Base-by-base conservation (phyloP, 2,329 filamentous ascomycete species). In the Neofusicoccum sp. region DNA sequence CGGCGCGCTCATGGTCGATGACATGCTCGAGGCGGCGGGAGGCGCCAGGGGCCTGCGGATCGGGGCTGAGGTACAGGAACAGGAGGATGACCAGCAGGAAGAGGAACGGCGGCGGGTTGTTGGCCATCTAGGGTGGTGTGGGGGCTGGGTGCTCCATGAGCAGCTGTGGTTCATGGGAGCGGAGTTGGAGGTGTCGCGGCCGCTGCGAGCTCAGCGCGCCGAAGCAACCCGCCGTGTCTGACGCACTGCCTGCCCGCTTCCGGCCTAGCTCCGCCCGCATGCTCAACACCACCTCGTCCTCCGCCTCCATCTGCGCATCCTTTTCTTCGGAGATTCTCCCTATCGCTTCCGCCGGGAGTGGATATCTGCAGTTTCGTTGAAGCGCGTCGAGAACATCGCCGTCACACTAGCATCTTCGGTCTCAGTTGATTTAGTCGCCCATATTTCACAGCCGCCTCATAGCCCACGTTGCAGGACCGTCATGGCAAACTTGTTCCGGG, bases 1-100 rank as follows among this genome's bases (percentile, higher is more conserved):
- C 56, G n/a, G 36, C 56, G 43, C 45, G 41, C 16, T 64, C 62
- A n/a, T 44, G 56, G 33, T 61, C 56, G 37, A 64, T 39, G 43
- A 50, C 33, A 41, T 34, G 62, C 31, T 54, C 45, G 39, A 61
- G 56, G 28, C 33, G 37, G 41, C 48, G 62, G 6, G 56, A 61
- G 12, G 48, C 56, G 47, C 48, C 56, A 12, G 62, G 56, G 14
- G 48, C n/a, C 22, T 48, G 56, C 37, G 62, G 56, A 29, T 64
- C 62, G n/a, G 56, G 56, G 22, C 44, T 60, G 9, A 61, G 48
- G 43, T 54, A 60, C 22, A 60, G 48, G 22, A 64, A 64, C 16
- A 64, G 56, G 36, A 64, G 50, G 48, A 64, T 61, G 47, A 61
- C 33, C 37, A 64, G 34, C 39, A 64, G 56, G 41, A 64, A 47